A percentile compares a stretch with the other conserved stretches of the same genome.
phyloP scores from a whole-genome alignment of 1,139 yeast species.

The Taiozyma sp. region DNA sequence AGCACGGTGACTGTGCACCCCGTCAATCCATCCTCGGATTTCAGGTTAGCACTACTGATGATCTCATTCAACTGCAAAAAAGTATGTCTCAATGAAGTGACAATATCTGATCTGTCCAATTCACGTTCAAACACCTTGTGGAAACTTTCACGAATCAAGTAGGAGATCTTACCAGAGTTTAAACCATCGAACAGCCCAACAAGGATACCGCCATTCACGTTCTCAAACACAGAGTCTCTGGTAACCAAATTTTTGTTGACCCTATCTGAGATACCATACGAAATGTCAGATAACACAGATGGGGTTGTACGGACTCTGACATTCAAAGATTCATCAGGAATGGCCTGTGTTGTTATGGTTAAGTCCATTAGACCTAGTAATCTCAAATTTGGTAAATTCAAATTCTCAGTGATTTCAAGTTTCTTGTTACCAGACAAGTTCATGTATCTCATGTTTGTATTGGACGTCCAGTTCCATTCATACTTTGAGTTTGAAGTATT shows the following conservation, averaged over 20 bases:
- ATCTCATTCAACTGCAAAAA: conserved; percentile 80
- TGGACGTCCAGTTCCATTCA: conserved; percentile 98
- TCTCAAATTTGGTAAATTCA: conserved; percentile 65
- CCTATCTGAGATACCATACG: conserved; percentile 90
- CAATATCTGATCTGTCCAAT: conserved; percentile 45
- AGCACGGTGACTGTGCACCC: conserved; percentile 86
- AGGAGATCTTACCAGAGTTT: conserved; percentile 68
- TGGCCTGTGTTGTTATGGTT: conserved; percentile 72
- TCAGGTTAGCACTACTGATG: conserved; percentile 48
- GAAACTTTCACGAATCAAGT: conserved; percentile 69
- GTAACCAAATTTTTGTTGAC: conserved; percentile 71
- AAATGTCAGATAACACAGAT: conserved; percentile 72
- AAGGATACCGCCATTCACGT: conserved; percentile 78
- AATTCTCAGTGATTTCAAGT: conserved; percentile 82
- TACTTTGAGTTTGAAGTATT: conserved; percentile 93
- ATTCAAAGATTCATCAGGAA: conserved; percentile 84
- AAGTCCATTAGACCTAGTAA: conserved; percentile 92
- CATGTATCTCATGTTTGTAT: conserved; percentile 68
- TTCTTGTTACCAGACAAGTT: conserved; percentile 92
- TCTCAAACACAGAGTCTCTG: conserved; percentile 83
- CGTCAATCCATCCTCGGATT: conserved; percentile 65
- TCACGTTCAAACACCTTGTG: conserved; percentile 62
- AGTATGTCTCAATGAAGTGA: conserved; percentile 74
- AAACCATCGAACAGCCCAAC: conserved; percentile 89
- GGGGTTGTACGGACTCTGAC: conserved; percentile 91